phyloP scores from a whole-genome alignment of 805 yeast genomes.

The Ogataea corticis region DNA sequence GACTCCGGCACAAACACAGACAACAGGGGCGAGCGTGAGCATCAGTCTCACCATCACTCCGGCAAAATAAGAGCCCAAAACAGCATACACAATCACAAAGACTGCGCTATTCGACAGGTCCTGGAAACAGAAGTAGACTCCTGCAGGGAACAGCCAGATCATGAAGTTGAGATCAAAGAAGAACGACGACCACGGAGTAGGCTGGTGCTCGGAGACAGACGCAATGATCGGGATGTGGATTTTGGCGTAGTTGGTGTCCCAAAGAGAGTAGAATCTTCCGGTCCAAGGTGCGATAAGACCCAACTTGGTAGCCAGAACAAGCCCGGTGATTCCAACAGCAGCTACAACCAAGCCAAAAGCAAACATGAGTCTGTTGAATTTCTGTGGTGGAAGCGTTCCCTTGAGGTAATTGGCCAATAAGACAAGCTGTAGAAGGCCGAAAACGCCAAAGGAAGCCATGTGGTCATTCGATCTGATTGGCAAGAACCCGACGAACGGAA shows the following conservation, averaged over 20 bases:
- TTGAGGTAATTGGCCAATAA: constrained; percentile 83
- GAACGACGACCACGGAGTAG: constrained; percentile 99
- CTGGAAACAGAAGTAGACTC: constrained; percentile 86
- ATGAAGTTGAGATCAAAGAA: constrained; percentile 91
- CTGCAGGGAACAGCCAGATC: constrained; percentile 98
- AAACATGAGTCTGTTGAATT: constrained; percentile 68
- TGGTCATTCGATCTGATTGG: constrained; percentile 98
- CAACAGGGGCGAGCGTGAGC: constrained; percentile 94
- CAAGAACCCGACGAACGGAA: constrained; percentile 96
- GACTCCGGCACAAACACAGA: constrained; percentile 90
- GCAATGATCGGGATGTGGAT: constrained; percentile 98
- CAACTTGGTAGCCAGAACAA: constrained; percentile 78
- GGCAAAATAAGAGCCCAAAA: constrained; percentile 94
- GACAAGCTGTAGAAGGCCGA: constrained; percentile 90
- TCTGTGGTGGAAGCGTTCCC: constrained; percentile 65
- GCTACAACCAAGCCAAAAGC: constrained; percentile 59
- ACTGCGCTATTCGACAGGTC: constrained; percentile 91
- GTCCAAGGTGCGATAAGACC: constrained; percentile 99
- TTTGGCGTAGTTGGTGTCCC: constrained; percentile 98
- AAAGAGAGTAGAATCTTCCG: constrained; percentile 95
- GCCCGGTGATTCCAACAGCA: constrained; percentile 64
- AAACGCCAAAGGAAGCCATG: constrained; percentile 97
- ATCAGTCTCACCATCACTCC: constrained; percentile 99
- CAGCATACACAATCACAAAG: constrained; percentile 86
- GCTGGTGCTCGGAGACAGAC: constrained; percentile 98